phyloP scores from a whole-genome alignment of 1,284 basidiomycete genomes.

The Meripilus lineatus region DNA sequence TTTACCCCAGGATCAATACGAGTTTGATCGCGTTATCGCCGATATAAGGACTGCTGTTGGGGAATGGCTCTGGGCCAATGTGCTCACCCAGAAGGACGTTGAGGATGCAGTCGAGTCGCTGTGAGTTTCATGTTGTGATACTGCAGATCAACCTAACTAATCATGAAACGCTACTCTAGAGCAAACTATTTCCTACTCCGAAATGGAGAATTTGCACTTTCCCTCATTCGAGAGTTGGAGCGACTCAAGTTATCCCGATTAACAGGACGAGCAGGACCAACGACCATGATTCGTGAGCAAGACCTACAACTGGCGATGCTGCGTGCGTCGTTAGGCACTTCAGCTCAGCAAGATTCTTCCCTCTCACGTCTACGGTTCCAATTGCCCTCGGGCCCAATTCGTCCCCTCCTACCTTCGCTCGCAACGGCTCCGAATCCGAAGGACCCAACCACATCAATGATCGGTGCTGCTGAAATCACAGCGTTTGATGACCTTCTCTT shows the following conservation, averaged over 20 bases:
- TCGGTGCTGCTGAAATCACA: constrained; percentile 33
- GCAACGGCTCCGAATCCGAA: constrained; percentile 26
- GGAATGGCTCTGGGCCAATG: constrained; percentile 90
- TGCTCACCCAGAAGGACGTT: constrained; percentile 79
- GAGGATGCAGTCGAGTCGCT: constrained; percentile 71
- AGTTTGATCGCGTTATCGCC: constrained; percentile 69
- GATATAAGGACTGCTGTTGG: constrained; percentile 71
- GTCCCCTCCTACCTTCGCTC: constrained; percentile 73
- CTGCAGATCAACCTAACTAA: neutral
- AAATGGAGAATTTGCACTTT: constrained; percentile 81
- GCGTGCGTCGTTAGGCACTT: constrained; percentile 80
- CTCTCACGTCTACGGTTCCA: constrained; percentile 68
- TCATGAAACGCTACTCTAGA: too few relatives aligned
- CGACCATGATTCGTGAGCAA: constrained; percentile 80
- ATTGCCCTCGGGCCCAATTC: constrained; percentile 73
- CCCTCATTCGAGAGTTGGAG: constrained; percentile 79
- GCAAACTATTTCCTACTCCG: constrained; percentile 85
- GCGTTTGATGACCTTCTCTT: constrained; percentile 72
- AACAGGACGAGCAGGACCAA: constrained; percentile 55
- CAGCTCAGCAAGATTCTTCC: constrained; percentile 74
- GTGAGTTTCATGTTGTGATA: constrained; percentile 34
- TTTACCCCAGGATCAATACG: constrained; percentile 68
- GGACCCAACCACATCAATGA: constrained; percentile 29
- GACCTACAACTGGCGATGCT: constrained; percentile 79
- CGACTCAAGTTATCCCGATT: constrained; percentile 73